Evolutionary conservation across 73 alveolate species (phyloP), one percentile per base, ranked within the genome.

Genomic region (Paramecium sexaurelia): DNA sequence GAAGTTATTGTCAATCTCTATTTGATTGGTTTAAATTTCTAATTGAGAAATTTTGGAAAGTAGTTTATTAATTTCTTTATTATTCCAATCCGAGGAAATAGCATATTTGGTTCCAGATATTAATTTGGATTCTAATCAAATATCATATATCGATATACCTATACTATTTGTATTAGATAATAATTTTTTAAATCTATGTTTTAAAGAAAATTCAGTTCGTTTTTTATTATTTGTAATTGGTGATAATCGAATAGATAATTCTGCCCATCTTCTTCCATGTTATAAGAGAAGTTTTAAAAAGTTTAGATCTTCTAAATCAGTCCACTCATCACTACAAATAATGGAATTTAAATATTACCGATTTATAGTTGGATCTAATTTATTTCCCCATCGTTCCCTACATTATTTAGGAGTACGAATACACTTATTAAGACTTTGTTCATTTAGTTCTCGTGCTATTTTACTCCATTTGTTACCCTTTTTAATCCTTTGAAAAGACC

Each of bases 361-460:
- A 55, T 94, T 96, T 6, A 97, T 95, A 9, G 87, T 27, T 69
- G 99, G 99, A 57, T 97, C 96, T 22, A 97, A 82, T 57, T 96
- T 96, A 69, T 97, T 97, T 61, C 93, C 95, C 98, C 98, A 97
- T 37, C 99, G 85, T 91, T 97, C 99, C 57, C 99, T 45, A 51
- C 99, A 97, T 68, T 97, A 96, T 92, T 97, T 97, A 8, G 90
- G 75, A 22, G 73, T 39, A 19, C 90, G 45, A 45, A 45, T 41
- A 43, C 8, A 78, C 55, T 78, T 40, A 22, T 20, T 29, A 5
- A 36, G 36, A 33, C 90, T 40, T 39, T n/a, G 40, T 39, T 78
- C 90, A 22, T 78, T 24, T 19, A 78, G 73, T 45, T 78, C 90
- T 45, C 55, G 26, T 37, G 75, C 71, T 17, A 78, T 78, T 78